Evolutionary conservation across 2,329 filamentous ascomycete genomes (phyloP).

Genomic region (Exserohilum rostratum): DNA sequence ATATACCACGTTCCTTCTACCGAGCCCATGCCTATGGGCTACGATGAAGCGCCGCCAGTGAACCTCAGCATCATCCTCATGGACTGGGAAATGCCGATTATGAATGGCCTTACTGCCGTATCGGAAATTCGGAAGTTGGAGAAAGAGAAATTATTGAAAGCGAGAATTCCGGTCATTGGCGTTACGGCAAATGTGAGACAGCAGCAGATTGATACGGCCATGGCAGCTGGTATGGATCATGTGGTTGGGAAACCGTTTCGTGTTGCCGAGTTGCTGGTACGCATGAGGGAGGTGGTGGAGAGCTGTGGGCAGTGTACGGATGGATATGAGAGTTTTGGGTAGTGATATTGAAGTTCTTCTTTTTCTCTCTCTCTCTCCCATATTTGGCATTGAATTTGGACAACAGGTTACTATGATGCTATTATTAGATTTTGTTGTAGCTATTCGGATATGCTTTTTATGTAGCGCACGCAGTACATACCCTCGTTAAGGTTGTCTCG

Average conservation of each 20-base stretch:
- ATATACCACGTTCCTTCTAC: constrained; percentile 7
- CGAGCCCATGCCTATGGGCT: constrained; percentile 1
- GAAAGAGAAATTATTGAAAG: constrained; percentile 20
- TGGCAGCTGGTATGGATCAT: constrained; percentile 47
- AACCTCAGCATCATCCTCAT: constrained; percentile 35
- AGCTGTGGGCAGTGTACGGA: neutral
- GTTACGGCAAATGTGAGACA: constrained; percentile 46
- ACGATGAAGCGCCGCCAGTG: constrained; percentile 8
- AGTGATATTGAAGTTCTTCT: too few relatives aligned
- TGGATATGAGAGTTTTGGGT: neutral
- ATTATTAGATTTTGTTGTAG: too few relatives aligned
- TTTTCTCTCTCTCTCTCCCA: too few relatives aligned
- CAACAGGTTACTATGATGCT: too few relatives aligned
- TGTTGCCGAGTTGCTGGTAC: constrained; percentile 32
- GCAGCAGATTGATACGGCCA: constrained; percentile 36
- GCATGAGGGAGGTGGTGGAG: constrained; percentile 26
- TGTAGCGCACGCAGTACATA: too few relatives aligned
- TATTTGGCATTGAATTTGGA: too few relatives aligned
- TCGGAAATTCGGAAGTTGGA: constrained; percentile 36
- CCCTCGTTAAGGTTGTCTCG: too few relatives aligned
- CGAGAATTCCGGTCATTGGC: constrained; percentile 39
- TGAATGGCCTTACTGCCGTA: constrained; percentile 40
- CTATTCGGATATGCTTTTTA: too few relatives aligned
- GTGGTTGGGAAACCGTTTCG: constrained; percentile 79
- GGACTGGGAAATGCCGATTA: constrained; percentile 46